Evolutionary conservation across 768 basidiomycete genomes (phyloP).

Genomic region (Rhodotorula babjevae): DNA sequence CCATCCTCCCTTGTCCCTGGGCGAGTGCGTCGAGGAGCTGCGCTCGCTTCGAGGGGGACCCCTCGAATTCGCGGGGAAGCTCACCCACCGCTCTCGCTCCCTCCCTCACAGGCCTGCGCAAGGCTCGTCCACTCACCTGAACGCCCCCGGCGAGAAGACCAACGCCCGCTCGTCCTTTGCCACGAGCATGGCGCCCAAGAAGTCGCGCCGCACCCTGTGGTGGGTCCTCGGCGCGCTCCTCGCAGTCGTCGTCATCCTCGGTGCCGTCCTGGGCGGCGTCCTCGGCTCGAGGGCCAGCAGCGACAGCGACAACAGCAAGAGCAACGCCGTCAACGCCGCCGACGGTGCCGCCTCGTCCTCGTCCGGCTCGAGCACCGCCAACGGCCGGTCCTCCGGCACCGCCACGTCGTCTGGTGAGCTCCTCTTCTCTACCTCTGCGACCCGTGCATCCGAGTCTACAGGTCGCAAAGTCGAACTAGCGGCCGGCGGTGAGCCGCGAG

Average conservation of each 20-base stretch:
- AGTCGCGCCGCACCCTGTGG: neutral
- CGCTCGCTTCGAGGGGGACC: neutral
- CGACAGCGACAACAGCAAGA: slow-evolving; percentile 13
- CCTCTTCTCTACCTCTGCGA: neutral
- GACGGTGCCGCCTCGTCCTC: neutral
- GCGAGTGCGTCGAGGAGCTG: no score
- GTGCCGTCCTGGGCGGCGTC: slow-evolving; percentile 37
- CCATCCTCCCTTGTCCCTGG: neutral
- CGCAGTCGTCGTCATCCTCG: slow-evolving; percentile 27
- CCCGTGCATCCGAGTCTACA: no score
- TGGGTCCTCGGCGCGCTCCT: slow-evolving; percentile 14
- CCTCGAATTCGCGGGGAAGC: neutral
- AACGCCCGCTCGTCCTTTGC: neutral
- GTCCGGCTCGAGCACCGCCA: neutral
- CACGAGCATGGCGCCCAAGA: neutral
- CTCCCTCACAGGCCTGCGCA: neutral
- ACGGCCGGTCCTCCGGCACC: neutral
- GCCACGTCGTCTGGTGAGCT: neutral
- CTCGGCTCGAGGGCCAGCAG: slow-evolving; percentile 30
- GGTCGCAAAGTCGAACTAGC: no score
- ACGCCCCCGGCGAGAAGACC: neutral
- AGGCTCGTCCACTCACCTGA: neutral
- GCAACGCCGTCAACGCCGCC: neutral
- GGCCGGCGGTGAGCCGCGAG: no score
- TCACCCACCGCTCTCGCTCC: no score